These are phyloP conservation scores for Cutaneotrichosporon sp. DNA, from an alignment of 1,284 basidiomycete species.

Conservation along the genomic window DNA sequence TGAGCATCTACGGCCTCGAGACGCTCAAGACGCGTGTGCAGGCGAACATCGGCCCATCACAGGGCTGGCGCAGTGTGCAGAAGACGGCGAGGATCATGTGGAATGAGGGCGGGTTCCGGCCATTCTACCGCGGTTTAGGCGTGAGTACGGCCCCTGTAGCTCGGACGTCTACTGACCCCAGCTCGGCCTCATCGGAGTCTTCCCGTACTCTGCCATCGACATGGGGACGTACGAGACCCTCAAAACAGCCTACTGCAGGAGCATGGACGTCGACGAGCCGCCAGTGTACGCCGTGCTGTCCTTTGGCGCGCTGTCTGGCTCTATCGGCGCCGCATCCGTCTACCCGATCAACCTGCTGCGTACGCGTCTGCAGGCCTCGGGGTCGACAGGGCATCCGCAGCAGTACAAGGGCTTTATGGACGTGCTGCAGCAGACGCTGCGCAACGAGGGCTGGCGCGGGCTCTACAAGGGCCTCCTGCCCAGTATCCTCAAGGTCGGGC, in stretches of 20 bases:
- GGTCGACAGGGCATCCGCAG: constrained; percentile 85
- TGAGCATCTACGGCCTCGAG: constrained; percentile 54
- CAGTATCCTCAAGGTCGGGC: constrained; percentile 89
- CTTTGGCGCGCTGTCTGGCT: constrained; percentile 83
- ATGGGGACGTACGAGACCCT: constrained; percentile 93
- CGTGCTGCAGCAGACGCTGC: constrained; percentile 74
- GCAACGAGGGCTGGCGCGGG: constrained; percentile 83
- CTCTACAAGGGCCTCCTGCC: constrained; percentile 92
- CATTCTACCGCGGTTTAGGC: constrained; percentile 86
- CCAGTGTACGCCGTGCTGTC: constrained; percentile 73
- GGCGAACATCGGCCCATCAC: constrained; percentile 61
- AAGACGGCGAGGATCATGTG: constrained; percentile 64
- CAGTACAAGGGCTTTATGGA: constrained; percentile 82
- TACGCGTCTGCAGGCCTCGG: constrained; percentile 91
- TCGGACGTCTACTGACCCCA: constrained; percentile 47
- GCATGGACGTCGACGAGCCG: constrained; percentile 75
- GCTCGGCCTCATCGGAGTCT: constrained; percentile 85
- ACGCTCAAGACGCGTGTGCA: constrained; percentile 82
- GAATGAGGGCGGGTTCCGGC: constrained; percentile 67
- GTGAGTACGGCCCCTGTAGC: constrained; percentile 63
- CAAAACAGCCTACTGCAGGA: constrained; percentile 74
- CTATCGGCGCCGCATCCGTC: constrained; percentile 84
- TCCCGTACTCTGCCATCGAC: constrained; percentile 84
- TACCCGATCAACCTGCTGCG: constrained; percentile 91
- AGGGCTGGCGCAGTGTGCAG: constrained; percentile 60